Conservation (phyloP, 345 rosid species). For the Eucalyptus erythrocorys region DNA sequence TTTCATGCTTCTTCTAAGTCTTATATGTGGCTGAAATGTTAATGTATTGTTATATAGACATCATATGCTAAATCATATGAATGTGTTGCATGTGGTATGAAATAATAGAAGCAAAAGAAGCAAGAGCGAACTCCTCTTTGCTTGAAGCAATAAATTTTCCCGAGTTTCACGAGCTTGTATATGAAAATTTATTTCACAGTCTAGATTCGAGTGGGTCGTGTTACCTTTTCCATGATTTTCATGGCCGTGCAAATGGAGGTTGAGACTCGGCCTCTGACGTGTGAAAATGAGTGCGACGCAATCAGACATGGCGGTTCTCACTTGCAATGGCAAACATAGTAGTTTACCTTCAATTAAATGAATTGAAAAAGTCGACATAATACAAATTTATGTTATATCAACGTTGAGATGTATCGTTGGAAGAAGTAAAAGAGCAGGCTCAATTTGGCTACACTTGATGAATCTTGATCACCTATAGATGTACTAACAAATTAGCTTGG, state of each 20-base stretch:
- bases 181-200: neutral
- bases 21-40: neutral
- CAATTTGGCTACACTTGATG: too few relatives aligned
- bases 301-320: fast-evolving
- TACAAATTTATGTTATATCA: too few relatives aligned
- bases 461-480: too few relatives aligned
- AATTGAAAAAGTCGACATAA: too few relatives aligned
- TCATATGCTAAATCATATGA: neutral
- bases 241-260: neutral
- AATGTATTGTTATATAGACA: neutral
- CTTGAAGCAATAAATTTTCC: neutral
- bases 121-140: neutral
- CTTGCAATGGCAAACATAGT: neutral
- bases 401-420: too few relatives aligned
- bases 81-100: neutral
- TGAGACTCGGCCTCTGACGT: fast-evolving
- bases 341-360: too few relatives aligned
- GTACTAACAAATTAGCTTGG: too few relatives aligned
- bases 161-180: neutral
- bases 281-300: neutral
- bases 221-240: neutral
- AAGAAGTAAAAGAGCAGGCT: too few relatives aligned
- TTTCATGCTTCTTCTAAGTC: neutral
- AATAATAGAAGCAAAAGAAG: neutral
- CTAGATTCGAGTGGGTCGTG: neutral